A percentile compares a stretch with the other conserved stretches of the same genome.
phyloP scores from a whole-genome alignment of 306 rosid species.

The Pterocarpus santalinus region DNA sequence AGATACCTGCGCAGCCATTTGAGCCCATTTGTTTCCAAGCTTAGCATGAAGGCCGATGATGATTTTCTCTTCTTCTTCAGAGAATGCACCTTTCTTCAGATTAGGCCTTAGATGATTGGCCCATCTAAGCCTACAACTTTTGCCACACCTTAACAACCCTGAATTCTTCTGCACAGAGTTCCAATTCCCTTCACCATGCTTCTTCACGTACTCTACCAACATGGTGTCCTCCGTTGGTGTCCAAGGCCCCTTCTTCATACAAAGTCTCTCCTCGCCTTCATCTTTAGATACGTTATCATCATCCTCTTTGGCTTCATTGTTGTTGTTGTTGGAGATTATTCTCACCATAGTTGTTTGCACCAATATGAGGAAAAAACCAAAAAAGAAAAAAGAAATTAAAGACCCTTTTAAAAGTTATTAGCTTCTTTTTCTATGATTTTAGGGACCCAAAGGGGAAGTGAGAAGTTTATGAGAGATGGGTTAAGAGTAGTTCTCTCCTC shows the following conservation, averaged over 20 bases:
- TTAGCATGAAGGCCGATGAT: conserved; percentile 82
- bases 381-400: not conserved
- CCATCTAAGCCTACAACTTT: conserved; percentile 94
- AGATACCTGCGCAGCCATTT: conserved; percentile 83
- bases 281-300: conserved; percentile 7
- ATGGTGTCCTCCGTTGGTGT: conserved; percentile 70
- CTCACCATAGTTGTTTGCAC: conserved; percentile 36
- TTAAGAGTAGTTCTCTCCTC: conserved; percentile 57
- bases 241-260: conserved; percentile 86
- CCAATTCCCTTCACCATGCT: conserved; percentile 90
- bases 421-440: no score
- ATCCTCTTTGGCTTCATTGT: conserved; percentile 20
- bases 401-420: no score
- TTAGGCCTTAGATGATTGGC: conserved; percentile 88
- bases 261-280: conserved; percentile 10
- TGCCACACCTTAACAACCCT: conserved; percentile 74
- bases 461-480: not conserved
- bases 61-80: conserved; percentile 64
- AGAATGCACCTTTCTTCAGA: conserved; percentile 76
- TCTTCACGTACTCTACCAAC: conserved; percentile 70
- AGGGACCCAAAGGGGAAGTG: no score
- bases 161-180: conserved; percentile 75
- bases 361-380: not conserved
- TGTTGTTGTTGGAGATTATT: conserved; percentile 17
- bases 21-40: conserved; percentile 92